Base-by-base conservation (phyloP, 2,329 filamentous ascomycete species). In the Colletotrichum noveboracense region DNA sequence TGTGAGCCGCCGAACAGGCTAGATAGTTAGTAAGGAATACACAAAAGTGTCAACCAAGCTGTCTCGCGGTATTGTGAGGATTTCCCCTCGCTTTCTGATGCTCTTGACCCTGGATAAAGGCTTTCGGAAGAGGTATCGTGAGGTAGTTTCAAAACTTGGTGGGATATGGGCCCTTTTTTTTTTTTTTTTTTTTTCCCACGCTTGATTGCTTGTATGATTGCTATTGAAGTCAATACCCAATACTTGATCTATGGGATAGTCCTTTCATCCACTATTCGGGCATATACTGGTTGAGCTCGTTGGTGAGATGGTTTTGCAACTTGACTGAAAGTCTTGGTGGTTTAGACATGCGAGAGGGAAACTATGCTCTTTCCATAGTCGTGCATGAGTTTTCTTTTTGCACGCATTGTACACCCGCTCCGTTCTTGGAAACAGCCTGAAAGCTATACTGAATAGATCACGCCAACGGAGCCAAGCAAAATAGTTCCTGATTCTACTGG, bases 11-110 rank as follows among this genome's bases (percentile, higher is more conserved):
- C 24, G 21, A n/a, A 34, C n/a, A 36, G 28, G 28, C 18, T 43
- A 64, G 56, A 36, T 36, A 68, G 56, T 28, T 69, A n/a, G 43
- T 24, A 32, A 56, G 18, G 36, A 76, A 69, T 76, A 65, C 70
- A 76, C 58, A 76, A 60, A 69, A 73, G 13, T 74, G n/a, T 52
- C 28, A 64, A 69, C 18, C 14, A n/a, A 24, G 7, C 24, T 18
- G 26, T n/a, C 14, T 26, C 30, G 7, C 13, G 34, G 28, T 36
- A 21, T 30, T 21, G n/a, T 69, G 6, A 65, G 14, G 9, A 12
- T 38, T 36, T 28, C 43, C 43, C 10, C 43, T 24, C n/a, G 10
- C 43, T 52, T 21, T 52, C 43, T 24, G 6, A 48, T 21, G n/a
- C n/a, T 24, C n/a, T 52, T 48, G 43, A 7, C 9, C 43, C 3